Base-by-base conservation (phyloP, 441 rosid genomes). In the Erodium texanum region DNA sequence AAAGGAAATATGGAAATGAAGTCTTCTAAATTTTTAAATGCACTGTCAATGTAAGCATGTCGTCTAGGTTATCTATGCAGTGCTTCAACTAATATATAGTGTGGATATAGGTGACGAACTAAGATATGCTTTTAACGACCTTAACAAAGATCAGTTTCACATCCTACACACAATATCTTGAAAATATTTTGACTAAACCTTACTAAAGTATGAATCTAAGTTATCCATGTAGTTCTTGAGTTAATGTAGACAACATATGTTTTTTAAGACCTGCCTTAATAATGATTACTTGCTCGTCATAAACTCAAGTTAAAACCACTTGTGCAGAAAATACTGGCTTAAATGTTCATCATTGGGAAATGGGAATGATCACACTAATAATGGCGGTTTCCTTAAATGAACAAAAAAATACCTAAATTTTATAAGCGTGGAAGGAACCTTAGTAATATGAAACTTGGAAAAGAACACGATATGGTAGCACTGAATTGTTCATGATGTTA, bases 11-110 rank as follows among this genome's bases (percentile, higher is more conserved):
- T 66, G 27, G 24, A 41, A 66, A 38, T 56, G 32, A 48, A 11
- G 34, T 38, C 45, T 18, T 29, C 54, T 48, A 34, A 67, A 66
- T 59, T 29, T 69, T 61, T 48, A 8, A 41, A 9, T 3, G 68
- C 38, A 16, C 24, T 52, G 11, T 43, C 62, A 45, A 20, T 68
- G 67, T 7, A 19, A 56, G 23, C 11, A 56, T 56, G 10, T 8
- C 20, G 6, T 20, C 24, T 56, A 56, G 24, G 24, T 12, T 56
- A 2, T 58, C 19, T 22, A 58, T 20, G 3, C 62, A 56, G 62
- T 56, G 7, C 19, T 56, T 56, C 24, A 34, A 34, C 7, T 27
- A 1, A 27, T 27, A 34, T 34, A 34, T 20, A 56, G 19, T 56
- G 19, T 56, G 23, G 62, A 18, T 20, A 56, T 20, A 24, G 19